Base-by-base conservation (phyloP, 495 filamentous ascomycete genomes). In the Letharia lupina region DNA sequence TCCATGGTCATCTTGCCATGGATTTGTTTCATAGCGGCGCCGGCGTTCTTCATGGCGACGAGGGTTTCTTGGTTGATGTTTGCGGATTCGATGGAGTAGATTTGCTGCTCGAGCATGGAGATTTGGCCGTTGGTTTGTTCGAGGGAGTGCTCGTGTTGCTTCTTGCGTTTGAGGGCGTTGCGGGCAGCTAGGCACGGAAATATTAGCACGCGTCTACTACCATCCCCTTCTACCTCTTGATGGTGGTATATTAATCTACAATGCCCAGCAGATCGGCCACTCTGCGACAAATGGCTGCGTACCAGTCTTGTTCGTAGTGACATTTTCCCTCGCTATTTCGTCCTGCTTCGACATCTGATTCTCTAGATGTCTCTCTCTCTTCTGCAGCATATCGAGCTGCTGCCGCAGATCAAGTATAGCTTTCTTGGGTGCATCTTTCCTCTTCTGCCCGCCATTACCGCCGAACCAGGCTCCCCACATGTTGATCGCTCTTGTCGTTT, bases 11-110 rank as follows among this genome's bases (percentile, higher is more conserved):
- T 86, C 66, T 88, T 88, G 70, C 86, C 87, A 74, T 98, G 95
- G 70, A 98, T 98, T 66, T 86, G 76, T 77, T 89, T 85, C 94
- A 98, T 97, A 33, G 94, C 94, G 28, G 84, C 76, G 63, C 89
- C 85, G 4, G 94, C 93, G 71, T 86, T 84, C 82, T 96, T 86
- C 93, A 99, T 98, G 4, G 93, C 95, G 60, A 86, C 84, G 59
- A 99, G 82, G 7, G 94, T 99, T 79, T 98, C 92, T 74, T 93
- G 84, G 82, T 99, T 99, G 78, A 99, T 96, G 75, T 98, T 99
- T 60, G 94, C 95, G 31, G 93, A 89, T 75, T 99, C 94, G 76
- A 99, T 97, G 66, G 89, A 88, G 74, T 93, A 94, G 72, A 99
- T 93, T 74, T 99, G 92, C 71, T 92, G 90, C 73, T 98, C 94